These are phyloP conservation scores for Uncinocarpus reesii DNA, from an alignment of 2,329 filamentous ascomycete species.

Conservation along the genomic window DNA sequence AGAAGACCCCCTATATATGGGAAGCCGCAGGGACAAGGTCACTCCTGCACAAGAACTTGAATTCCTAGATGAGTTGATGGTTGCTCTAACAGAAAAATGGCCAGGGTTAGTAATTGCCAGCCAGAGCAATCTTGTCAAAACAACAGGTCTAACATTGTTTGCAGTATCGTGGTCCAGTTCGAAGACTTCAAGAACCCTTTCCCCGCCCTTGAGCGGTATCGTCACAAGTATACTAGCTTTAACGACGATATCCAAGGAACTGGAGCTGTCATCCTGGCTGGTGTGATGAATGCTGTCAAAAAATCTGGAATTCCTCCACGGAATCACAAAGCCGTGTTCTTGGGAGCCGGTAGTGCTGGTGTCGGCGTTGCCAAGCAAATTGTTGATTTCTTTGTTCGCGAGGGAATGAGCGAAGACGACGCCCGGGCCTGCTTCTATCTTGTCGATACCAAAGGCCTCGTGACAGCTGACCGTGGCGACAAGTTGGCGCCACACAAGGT, in stretches of 20 bases:
- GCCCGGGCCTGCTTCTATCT: constrained; percentile 92
- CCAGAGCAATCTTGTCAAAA: constrained; percentile 26
- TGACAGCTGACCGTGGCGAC: constrained; percentile 86
- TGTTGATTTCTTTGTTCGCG: constrained; percentile 89
- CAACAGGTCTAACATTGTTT: constrained; percentile 35
- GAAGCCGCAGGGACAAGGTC: constrained; percentile 73
- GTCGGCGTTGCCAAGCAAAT: constrained; percentile 97
- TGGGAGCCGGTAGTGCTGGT: constrained; percentile 89
- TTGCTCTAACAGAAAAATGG: constrained; percentile 68
- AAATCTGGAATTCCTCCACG: constrained; percentile 73
- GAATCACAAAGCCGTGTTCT: constrained; percentile 90
- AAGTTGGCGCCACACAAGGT: constrained; percentile 80
- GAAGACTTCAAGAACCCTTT: constrained; percentile 98
- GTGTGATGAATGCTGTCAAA: constrained; percentile 67
- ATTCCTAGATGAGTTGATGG: constrained; percentile 97
- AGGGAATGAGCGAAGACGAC: constrained; percentile 76
- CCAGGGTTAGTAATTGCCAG: constrained; percentile 42
- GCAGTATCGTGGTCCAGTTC: constrained; percentile 71
- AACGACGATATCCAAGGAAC: constrained; percentile 98
- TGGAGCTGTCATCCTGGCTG: constrained; percentile 84
- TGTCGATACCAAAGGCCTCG: constrained; percentile 91
- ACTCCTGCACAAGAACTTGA: constrained; percentile 68
- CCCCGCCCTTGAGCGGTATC: constrained; percentile 82
- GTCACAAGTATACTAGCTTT: constrained; percentile 84
- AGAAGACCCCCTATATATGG: constrained; percentile 84